phyloP scores from a whole-genome alignment of 164 flowering plant species.

The Aristolochia contorta region DNA sequence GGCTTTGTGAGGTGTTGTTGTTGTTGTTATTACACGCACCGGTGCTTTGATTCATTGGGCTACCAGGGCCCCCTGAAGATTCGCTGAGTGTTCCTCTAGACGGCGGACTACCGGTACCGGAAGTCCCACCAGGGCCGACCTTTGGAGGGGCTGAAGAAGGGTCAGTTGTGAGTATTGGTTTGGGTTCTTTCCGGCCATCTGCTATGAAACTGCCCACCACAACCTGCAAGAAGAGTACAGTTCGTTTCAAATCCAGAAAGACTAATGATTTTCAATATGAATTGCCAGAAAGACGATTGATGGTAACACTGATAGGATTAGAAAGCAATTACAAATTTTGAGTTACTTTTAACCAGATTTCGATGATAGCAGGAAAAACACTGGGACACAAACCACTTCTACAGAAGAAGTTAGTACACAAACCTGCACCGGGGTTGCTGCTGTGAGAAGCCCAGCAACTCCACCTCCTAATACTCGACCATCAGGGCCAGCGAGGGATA shows the following conservation, averaged over 20 bases:
- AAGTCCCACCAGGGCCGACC: slow-evolving; percentile 22
- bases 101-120: slow-evolving; percentile 55
- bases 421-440: slow-evolving; percentile 90
- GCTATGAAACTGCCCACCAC: slow-evolving; percentile 72
- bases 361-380: not conserved
- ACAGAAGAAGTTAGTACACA: not conserved
- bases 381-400: not conserved
- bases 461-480: slow-evolving; percentile 90
- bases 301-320: not conserved
- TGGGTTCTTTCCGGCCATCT: slow-evolving; percentile 44
- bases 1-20: slow-evolving; percentile 34
- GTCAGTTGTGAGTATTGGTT: slow-evolving; percentile 24
- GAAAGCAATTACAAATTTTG: not conserved
- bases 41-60: slow-evolving; percentile 67
- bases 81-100: slow-evolving; percentile 70
- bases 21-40: slow-evolving; percentile 48
- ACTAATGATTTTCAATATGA: not conserved
- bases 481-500: slow-evolving; percentile 76
- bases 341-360: not conserved
- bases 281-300: not conserved
- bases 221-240: slow-evolving; percentile 36
- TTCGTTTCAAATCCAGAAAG: too few species aligned
- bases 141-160: slow-evolving; percentile 31
- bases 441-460: slow-evolving; percentile 79
- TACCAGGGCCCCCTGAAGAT: slow-evolving; percentile 83